These are phyloP conservation scores for Pythium periplocum DNA, from an alignment of 352 stramenopile species.

Conservation along the genomic window DNA sequence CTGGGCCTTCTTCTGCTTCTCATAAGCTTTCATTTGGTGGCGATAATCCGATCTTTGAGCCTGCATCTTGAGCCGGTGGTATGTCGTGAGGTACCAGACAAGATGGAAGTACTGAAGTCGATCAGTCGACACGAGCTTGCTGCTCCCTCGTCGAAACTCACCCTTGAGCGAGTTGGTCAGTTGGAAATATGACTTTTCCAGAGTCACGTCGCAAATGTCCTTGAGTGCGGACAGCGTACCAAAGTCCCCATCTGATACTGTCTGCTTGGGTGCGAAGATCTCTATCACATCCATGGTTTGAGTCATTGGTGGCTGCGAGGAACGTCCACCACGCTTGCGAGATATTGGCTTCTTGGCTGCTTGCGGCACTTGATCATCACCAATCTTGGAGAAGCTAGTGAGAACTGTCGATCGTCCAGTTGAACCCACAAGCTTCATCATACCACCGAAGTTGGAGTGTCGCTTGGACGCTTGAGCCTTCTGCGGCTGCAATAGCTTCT, in stretches of 20 bases:
- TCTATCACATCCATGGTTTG: conserved; percentile 67
- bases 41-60: conserved; percentile 64
- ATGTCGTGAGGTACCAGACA: conserved; percentile 80
- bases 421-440: conserved; percentile 70
- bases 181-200: conserved; percentile 80
- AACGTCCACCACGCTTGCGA: conserved; percentile 24
- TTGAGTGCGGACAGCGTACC: conserved; percentile 59
- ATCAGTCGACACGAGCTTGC: conserved; percentile 78
- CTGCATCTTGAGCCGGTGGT: conserved; percentile 77
- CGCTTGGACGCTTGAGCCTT: conserved; percentile 32
- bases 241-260: conserved; percentile 51
- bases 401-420: conserved; percentile 62
- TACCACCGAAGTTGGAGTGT: conserved; percentile 87
- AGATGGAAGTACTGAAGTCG: conserved; percentile 87
- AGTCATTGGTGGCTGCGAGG: conserved; percentile 32
- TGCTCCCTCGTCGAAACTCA: conserved; percentile 81
- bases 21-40: conserved; percentile 39
- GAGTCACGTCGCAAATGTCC: conserved; percentile 66
- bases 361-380: conserved; percentile 66
- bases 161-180: conserved; percentile 84
- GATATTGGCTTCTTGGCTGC: conserved; percentile 56
- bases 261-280: conserved; percentile 65
- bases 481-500: conserved; percentile 30
- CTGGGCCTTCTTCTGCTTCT: conserved; percentile 46
- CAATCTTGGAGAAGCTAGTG: conserved; percentile 69